These are phyloP conservation scores for Polygonum aviculare DNA, from an alignment of 148 eudicot species.

Conservation along the genomic window DNA sequence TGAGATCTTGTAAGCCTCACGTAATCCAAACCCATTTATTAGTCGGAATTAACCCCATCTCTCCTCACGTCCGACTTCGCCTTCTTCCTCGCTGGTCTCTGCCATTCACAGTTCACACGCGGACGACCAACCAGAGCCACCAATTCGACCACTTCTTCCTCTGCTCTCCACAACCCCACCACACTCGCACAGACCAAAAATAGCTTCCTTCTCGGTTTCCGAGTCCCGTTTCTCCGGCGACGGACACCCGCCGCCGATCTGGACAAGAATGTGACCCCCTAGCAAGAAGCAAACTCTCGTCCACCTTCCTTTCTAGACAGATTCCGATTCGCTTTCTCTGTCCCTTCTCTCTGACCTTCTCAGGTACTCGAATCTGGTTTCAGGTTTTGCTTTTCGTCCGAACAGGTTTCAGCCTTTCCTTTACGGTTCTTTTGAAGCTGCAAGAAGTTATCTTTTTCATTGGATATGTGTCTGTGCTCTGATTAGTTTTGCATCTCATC, in stretches of 20 bases:
- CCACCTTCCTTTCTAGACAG: background rate
- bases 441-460: background rate
- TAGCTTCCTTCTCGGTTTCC: background rate
- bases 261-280: background rate
- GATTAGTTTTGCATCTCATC: background rate
- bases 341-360: background rate
- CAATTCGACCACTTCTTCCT: no score
- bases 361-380: background rate
- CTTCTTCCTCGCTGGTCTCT: background rate
- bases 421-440: background rate
- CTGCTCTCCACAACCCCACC: background rate
- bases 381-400: background rate
- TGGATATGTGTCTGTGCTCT: background rate
- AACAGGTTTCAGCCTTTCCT: background rate
- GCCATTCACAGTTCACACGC: background rate
- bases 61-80: conserved; percentile 5
- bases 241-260: background rate
- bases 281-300: background rate
- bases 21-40: conserved; percentile 1
- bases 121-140: background rate
- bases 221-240: background rate
- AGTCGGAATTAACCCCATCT: background rate
- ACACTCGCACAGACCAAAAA: background rate
- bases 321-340: background rate
- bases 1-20: background rate